Percentiles rank a stretch among this genome's conserved stretches.
Conservation (phyloP, 148 eudicot genomes). For the Rhododendron kiyosumense region DNA sequence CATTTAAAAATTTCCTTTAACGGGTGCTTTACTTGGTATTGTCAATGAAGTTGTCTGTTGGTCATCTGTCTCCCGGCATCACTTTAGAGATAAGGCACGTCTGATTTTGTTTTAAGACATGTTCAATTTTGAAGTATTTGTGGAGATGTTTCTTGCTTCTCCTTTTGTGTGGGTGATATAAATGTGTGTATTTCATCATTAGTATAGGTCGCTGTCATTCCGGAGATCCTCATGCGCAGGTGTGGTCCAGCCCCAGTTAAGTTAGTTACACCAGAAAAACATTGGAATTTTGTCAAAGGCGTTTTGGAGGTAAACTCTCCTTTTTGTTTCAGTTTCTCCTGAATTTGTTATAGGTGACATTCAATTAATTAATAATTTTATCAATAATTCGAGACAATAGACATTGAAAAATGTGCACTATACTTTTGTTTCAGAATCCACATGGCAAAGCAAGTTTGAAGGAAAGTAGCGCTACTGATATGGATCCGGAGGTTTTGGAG, state of each 20-base stretch:
- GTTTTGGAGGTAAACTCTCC: constrained; percentile 48
- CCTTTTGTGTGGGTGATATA: not conserved
- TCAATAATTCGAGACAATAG: not conserved
- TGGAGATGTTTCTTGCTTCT: not conserved
- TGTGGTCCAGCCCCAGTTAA: constrained; percentile 68
- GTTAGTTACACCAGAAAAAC: constrained; percentile 53
- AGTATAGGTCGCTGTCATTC: constrained; percentile 62
- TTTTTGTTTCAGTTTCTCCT: not conserved
- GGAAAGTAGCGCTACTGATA: constrained; percentile 33
- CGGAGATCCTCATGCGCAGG: constrained; percentile 79
- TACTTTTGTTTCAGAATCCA: constrained; percentile 47
- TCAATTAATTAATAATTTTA: not conserved
- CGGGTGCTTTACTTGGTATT: constrained; percentile 40
- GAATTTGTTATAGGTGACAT: not conserved
- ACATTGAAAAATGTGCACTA: not conserved
- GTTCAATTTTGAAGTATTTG: not conserved
- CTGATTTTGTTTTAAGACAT: not conserved
- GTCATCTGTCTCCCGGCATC: constrained; percentile 86
- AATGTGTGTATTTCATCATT: not conserved
- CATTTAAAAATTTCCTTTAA: too few relatives aligned
- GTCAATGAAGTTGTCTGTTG: constrained; percentile 64
- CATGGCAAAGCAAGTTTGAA: constrained; percentile 53
- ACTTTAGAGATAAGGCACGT: constrained; percentile 74
- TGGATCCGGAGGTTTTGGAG: constrained; percentile 23
- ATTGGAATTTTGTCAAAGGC: constrained; percentile 47